A percentile compares a stretch with the other conserved stretches of the same genome.
Evolutionary conservation across 2,329 filamentous ascomycete genomes (phyloP).

Genomic region (Graphilbum ipis-grandicollis): DNA sequence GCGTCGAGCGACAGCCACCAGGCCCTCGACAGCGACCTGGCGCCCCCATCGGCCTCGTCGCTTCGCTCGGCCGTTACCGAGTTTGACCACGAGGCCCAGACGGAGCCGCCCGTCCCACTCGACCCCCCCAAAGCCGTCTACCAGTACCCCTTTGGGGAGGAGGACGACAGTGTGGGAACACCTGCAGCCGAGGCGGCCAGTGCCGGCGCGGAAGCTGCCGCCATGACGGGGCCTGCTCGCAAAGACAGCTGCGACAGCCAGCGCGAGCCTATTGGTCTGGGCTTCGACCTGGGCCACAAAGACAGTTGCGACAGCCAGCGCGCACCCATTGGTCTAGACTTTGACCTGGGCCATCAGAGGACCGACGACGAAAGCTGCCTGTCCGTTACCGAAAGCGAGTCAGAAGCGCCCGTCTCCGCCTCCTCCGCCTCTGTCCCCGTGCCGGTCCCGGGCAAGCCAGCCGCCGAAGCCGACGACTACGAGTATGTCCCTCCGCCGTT

Average conservation of each 20-base stretch:
- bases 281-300: no score
- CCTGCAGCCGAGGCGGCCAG: neutral
- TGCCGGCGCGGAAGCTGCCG: neutral
- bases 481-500: slow-evolving; percentile 13
- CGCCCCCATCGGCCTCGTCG: slow-evolving; percentile 41
- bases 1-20: slow-evolving; percentile 12
- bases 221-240: slow-evolving; percentile 6
- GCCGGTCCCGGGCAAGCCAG: no score
- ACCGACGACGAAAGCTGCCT: no score
- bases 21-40: slow-evolving; percentile 20
- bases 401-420: no score
- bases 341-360: no score
- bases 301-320: no score
- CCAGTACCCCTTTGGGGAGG: slow-evolving; percentile 32
- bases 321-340: no score
- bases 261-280: no score
- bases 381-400: neutral
- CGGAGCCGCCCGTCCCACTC: slow-evolving; percentile 26
- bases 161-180: no score
- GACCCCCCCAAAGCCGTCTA: slow-evolving; percentile 21
- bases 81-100: slow-evolving; percentile 58
- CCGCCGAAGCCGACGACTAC: no score
- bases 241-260: slow-evolving; percentile 5
- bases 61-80: slow-evolving; percentile 45
- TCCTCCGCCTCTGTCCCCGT: no score